Evolutionary conservation across 2,329 filamentous ascomycete species (phyloP).

Genomic region (Trichoderma brevicompactum): DNA sequence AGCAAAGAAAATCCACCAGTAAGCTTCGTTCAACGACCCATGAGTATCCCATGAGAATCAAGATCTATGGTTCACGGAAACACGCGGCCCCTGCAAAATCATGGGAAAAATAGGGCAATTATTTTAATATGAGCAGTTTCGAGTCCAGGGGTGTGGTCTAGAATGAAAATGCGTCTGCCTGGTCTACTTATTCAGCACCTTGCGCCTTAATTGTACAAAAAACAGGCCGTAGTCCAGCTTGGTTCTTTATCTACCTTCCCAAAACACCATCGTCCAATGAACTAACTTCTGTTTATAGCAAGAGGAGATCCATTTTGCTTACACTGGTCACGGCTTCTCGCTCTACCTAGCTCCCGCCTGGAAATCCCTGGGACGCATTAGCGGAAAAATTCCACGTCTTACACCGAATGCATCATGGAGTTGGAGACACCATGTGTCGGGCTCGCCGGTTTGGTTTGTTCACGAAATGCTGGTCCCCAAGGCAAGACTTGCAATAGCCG

Average conservation of each 20-base stretch:
- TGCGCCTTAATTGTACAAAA: constrained; percentile 5
- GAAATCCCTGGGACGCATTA: constrained; percentile 1
- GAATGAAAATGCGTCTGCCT: constrained; percentile 9
- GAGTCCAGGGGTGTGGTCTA: not conserved
- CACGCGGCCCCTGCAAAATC: constrained; percentile 8
- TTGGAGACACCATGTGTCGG: constrained; percentile 8
- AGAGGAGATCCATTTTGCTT: constrained; percentile 6
- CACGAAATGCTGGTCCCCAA: not conserved
- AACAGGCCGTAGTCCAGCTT: not conserved
- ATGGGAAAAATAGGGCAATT: not conserved
- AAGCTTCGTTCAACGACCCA: not conserved
- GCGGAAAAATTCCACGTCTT: constrained; percentile 21
- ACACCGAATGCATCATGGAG: constrained; percentile 12
- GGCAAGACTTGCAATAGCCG: not conserved
- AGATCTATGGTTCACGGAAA: constrained; percentile 8
- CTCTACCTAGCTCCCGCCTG: not conserved
- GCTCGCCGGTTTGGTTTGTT: constrained; percentile 11
- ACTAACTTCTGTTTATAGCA: constrained; percentile 11
- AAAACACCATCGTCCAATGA: constrained; percentile 22
- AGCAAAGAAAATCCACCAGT: constrained; percentile 19
- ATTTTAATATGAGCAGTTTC: not conserved
- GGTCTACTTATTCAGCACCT: not conserved
- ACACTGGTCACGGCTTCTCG: not conserved
- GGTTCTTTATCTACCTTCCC: constrained; percentile 7
- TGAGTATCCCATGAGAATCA: not conserved